Evolutionary conservation across 495 filamentous ascomycete genomes (phyloP), one percentile per base, ranked within the genome.

Genomic region (Aspergillus nanangensis): DNA sequence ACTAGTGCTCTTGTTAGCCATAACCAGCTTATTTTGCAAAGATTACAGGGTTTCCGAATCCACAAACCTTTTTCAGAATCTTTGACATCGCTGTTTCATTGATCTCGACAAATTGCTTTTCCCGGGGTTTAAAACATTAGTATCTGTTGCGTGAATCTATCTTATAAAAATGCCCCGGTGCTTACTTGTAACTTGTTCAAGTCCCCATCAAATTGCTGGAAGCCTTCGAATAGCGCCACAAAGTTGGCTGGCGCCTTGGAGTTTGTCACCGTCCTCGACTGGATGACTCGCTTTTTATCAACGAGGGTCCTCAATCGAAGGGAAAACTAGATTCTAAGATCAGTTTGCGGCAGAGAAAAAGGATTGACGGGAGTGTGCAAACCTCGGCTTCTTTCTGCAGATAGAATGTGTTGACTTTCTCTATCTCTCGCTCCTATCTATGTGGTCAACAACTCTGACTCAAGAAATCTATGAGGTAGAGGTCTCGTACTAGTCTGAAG

Each of bases 351-450:
- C 19, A 13, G 34, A 10, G 32, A 43, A 9, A 51, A 11, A 29
- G 13, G 25, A 21, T 9, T 37, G 2, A 29, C 18, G 18, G 21
- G 18, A 33, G 10, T 31, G 24, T 23, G 22, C 78, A 40, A 66
- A 95, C 92, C 81, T 98, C 93, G 22, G 90, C 92, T 68, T 98
- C 94, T 60, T 98, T 98, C 67, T 96, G 92, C 14, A 96, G 69
- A 61, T 98, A 98, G 66, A 96, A 97, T 2, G 83, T 82, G 69
- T 98, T 97, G 72, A 98, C 94, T 71, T 96, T 97, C 67, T 98
- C 93, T 48, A 97, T 78, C 61, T 98, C 93, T 53, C 93, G 82
- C 71, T 98, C 93, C 90, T 97, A 55, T 44, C 37, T 21, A 9
- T 15, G 29, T 43, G n/a, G 38, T 51, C 41, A 52, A 48, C 31